A percentile compares a stretch with the other conserved stretches of the same genome.
Conservation (phyloP, 1,284 basidiomycete species). For the Paramarasmius palmivorus region DNA sequence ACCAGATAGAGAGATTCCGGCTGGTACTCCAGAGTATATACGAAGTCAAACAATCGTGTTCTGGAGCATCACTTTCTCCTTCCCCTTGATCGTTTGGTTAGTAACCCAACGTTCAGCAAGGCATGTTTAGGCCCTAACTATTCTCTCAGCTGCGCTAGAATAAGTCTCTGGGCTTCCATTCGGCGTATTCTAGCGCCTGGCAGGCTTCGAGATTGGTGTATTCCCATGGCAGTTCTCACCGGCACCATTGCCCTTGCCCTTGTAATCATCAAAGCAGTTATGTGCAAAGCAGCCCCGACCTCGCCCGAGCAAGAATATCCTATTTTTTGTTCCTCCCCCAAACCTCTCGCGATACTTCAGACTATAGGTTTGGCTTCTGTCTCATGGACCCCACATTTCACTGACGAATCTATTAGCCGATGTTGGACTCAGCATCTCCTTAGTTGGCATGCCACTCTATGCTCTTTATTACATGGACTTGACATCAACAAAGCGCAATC, state of each 20-base stretch:
- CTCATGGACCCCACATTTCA: neutral
- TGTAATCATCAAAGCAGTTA: conserved; percentile 19
- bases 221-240: conserved; percentile 14
- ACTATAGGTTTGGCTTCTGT: neutral
- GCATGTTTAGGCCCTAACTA: neutral
- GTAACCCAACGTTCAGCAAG: too few species aligned
- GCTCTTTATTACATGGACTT: neutral
- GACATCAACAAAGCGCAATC: neutral
- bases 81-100: neutral
- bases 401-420: conserved; percentile 12
- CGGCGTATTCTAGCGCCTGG: conserved; percentile 21
- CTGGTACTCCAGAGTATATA: neutral
- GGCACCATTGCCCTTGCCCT: conserved; percentile 13
- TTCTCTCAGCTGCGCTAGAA: conserved; percentile 18
- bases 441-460: conserved; percentile 15
- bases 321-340: neutral
- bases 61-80: neutral
- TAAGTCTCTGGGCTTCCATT: conserved; percentile 21
- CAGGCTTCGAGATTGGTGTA: conserved; percentile 6
- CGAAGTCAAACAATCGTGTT: neutral
- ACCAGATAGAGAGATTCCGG: neutral
- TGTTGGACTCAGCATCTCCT: conserved; percentile 16
- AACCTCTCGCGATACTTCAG: neutral
- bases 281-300: conserved; percentile 10
- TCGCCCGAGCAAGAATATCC: neutral